Conservation (phyloP, 2,329 filamentous ascomycete genomes). For the Fusarium newnesense region DNA sequence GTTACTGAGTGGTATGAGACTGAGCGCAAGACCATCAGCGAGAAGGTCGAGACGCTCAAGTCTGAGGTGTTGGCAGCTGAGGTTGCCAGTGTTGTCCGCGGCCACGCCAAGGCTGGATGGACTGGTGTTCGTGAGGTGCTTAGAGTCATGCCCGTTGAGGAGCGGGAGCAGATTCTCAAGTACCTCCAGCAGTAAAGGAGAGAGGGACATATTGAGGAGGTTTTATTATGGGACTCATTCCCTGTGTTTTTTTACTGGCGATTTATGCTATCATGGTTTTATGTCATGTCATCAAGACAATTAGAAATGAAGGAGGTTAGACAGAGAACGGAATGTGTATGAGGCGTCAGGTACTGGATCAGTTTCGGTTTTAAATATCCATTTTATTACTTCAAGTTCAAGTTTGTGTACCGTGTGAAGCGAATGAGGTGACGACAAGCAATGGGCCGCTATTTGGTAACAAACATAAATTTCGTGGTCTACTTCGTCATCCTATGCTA, state of each 20-base stretch:
- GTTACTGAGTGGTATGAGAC: conserved; percentile 97
- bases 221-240: conserved; percentile 13
- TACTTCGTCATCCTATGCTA: background rate
- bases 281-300: conserved; percentile 32
- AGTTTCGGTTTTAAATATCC: conserved; percentile 37
- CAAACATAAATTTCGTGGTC: no score
- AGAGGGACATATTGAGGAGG: background rate
- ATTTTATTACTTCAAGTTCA: conserved; percentile 10
- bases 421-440: background rate
- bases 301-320: conserved; percentile 41
- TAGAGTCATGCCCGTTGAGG: conserved; percentile 85
- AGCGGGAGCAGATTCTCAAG: conserved; percentile 84
- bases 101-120: conserved; percentile 73
- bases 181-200: conserved; percentile 58
- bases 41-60: conserved; percentile 88
- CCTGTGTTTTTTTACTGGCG: conserved; percentile 32
- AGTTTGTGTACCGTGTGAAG: background rate
- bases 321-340: conserved; percentile 33
- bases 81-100: conserved; percentile 57
- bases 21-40: conserved; percentile 83
- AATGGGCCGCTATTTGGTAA: fast-evolving
- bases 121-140: conserved; percentile 89
- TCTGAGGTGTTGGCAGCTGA: conserved; percentile 70
- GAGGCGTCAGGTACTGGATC: conserved; percentile 39
- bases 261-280: conserved; percentile 37